phyloP scores from a whole-genome alignment of 495 filamentous ascomycete genomes.

The Oidiodendron maius region DNA sequence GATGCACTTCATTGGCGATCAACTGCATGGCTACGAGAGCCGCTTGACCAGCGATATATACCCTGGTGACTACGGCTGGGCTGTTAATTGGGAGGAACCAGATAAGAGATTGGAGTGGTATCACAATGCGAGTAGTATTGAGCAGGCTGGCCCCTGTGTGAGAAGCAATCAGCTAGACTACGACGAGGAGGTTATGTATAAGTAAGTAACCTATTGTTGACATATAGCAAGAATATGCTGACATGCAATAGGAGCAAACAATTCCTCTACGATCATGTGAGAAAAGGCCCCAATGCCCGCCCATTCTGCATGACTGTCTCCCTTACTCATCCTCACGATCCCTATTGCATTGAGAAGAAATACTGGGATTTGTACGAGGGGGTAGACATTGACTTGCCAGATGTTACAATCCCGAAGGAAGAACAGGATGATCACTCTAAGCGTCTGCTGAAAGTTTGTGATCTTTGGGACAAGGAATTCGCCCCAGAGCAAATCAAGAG shows the following conservation, averaged over 20 bases:
- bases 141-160: constrained; percentile 76
- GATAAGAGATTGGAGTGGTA: constrained; percentile 83
- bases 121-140: constrained; percentile 83
- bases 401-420: constrained; percentile 64
- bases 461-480: constrained; percentile 70
- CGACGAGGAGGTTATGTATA: constrained; percentile 88
- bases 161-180: constrained; percentile 92
- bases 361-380: constrained; percentile 86
- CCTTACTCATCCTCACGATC: constrained; percentile 87
- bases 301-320: constrained; percentile 87
- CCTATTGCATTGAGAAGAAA: constrained; percentile 81
- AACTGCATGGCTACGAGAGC: constrained; percentile 85
- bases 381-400: constrained; percentile 77
- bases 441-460: constrained; percentile 74
- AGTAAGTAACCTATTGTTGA: constrained; percentile 21
- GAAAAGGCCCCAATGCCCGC: constrained; percentile 56
- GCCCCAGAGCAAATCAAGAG: constrained; percentile 72
- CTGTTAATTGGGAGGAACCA: constrained; percentile 83
- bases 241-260: constrained; percentile 48
- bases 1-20: constrained; percentile 94
- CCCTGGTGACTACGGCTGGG: constrained; percentile 85
- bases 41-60: constrained; percentile 89
- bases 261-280: constrained; percentile 78
- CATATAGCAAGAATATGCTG: background rate
- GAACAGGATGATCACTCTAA: constrained; percentile 78